A percentile compares a stretch with the other conserved stretches of the same genome.
These are phyloP conservation scores for Fusarium sp. DNA, from an alignment of 2,329 filamentous ascomycete genomes.

Conservation along the genomic window DNA sequence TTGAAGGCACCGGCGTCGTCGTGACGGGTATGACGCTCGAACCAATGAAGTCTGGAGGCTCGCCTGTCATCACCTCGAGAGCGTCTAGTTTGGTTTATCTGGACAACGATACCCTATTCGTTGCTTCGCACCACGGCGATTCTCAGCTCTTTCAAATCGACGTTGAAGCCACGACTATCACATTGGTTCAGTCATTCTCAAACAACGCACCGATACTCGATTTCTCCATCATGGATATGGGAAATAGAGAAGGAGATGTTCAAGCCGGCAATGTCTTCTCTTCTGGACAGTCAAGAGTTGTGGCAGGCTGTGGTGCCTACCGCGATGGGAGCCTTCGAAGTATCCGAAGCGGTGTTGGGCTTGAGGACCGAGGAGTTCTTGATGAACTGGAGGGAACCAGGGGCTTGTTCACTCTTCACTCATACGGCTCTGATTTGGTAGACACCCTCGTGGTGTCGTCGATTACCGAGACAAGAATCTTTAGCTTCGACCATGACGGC, in stretches of 20 bases:
- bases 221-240: conserved; percentile 96
- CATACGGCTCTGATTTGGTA: conserved; percentile 58
- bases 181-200: conserved; percentile 72
- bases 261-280: conserved; percentile 88
- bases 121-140: conserved; percentile 93
- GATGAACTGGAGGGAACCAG: conserved; percentile 80
- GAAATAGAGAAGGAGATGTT: conserved; percentile 80
- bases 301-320: conserved; percentile 91
- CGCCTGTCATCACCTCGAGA: conserved; percentile 68
- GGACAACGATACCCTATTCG: conserved; percentile 77
- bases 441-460: conserved; percentile 86
- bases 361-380: conserved; percentile 86
- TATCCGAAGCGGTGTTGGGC: conserved; percentile 90
- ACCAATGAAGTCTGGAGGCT: conserved; percentile 47
- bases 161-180: conserved; percentile 58
- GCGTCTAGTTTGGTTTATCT: conserved; percentile 84
- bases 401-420: conserved; percentile 76
- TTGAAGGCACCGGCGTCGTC: conserved; percentile 72
- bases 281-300: conserved; percentile 91
- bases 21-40: conserved; percentile 79
- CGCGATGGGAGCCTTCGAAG: conserved; percentile 89
- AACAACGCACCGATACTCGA: conserved; percentile 95
- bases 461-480: conserved; percentile 83
- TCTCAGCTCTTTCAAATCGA: conserved; percentile 80
- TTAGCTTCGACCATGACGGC: conserved; percentile 77